Evolutionary conservation across 495 filamentous ascomycete genomes (phyloP).

Genomic region (Aspergillus bertholletiae): DNA sequence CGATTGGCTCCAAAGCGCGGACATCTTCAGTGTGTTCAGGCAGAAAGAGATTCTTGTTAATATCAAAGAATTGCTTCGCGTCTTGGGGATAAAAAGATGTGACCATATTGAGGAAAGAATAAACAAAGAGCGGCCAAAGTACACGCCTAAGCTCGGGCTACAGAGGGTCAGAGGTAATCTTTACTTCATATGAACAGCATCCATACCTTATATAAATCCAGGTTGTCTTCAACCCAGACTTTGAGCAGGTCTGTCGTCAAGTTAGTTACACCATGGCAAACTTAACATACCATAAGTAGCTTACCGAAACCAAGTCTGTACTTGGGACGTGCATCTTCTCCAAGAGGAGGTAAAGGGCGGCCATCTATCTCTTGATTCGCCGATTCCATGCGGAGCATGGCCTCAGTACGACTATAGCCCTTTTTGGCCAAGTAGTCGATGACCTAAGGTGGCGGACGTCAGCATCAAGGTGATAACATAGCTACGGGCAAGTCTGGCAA

Average conservation of each 20-base stretch:
- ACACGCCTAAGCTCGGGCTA: constrained; percentile 84
- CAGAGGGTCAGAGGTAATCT: constrained; percentile 23
- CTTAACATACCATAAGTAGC: constrained; percentile 6
- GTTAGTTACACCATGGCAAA: constrained; percentile 8
- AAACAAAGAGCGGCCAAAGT: constrained; percentile 89
- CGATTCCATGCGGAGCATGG: constrained; percentile 90
- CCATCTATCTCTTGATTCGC: constrained; percentile 73
- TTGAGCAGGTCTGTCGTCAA: constrained; percentile 55
- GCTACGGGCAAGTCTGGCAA: not conserved
- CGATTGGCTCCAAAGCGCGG: constrained; percentile 61
- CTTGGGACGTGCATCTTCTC: constrained; percentile 70
- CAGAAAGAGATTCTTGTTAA: constrained; percentile 65
- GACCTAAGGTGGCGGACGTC: constrained; percentile 51
- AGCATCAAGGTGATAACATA: not conserved
- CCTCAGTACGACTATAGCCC: constrained; percentile 88
- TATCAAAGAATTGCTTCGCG: constrained; percentile 64
- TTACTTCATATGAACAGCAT: not conserved
- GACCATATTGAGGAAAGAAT: constrained; percentile 84
- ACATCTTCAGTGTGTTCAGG: constrained; percentile 75
- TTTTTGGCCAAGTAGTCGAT: constrained; percentile 97
- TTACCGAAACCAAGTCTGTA: constrained; percentile 69
- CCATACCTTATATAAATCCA: constrained; percentile 87
- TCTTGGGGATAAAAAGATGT: constrained; percentile 67
- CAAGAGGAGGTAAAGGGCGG: constrained; percentile 58
- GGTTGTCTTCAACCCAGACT: constrained; percentile 80